phyloP scores from a whole-genome alignment of 352 stramenopile species.

The Phytophthora citricola region DNA sequence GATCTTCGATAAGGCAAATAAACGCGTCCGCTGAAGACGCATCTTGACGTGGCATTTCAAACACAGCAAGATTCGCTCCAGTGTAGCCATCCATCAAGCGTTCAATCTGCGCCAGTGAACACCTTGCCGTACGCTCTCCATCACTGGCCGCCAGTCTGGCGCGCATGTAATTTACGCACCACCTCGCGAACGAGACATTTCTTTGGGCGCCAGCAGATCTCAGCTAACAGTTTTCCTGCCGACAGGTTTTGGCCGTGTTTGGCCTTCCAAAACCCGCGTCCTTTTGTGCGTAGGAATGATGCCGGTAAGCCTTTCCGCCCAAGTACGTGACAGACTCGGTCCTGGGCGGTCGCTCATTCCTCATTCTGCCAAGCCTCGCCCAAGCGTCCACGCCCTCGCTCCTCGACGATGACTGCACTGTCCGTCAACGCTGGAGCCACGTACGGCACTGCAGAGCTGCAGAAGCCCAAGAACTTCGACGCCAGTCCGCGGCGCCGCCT shows the following conservation, averaged over 20 bases:
- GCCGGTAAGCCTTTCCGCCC: too few species aligned
- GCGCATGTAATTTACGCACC: too few species aligned
- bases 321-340: too few species aligned
- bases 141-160: too few species aligned
- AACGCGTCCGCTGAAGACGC: too few species aligned
- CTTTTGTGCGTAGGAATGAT: constrained; percentile 24
- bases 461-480: constrained; percentile 39
- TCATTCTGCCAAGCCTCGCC: constrained; percentile 10
- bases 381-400: not conserved
- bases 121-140: too few species aligned
- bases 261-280: constrained; percentile 1
- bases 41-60: too few species aligned
- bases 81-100: too few species aligned
- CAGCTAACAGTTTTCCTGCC: not conserved
- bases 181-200: constrained; percentile 2
- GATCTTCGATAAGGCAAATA: too few species aligned
- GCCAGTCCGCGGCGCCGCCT: constrained; percentile 48
- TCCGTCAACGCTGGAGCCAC: constrained; percentile 29
- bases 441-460: constrained; percentile 41
- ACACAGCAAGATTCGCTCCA: too few species aligned
- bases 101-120: too few species aligned
- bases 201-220: constrained; percentile 1
- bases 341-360: constrained; percentile 19
- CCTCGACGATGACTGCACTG: constrained; percentile 29
- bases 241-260: constrained; percentile 11